These are phyloP conservation scores for Neurospora terricola DNA, from an alignment of 495 filamentous ascomycete species.

Conservation along the genomic window DNA sequence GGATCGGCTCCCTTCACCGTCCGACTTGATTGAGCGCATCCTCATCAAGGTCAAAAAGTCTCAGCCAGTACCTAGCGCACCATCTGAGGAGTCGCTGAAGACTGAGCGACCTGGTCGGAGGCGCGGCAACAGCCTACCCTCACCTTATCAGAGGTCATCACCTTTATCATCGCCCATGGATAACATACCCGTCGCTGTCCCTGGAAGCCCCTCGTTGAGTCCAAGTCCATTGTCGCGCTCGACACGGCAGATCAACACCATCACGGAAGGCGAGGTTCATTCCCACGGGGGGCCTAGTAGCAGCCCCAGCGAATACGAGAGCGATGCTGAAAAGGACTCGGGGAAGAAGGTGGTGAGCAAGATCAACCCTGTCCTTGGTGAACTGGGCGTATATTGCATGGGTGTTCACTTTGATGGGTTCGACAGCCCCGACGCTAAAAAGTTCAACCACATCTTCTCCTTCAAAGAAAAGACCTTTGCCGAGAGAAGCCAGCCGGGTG, in stretches of 20 bases:
- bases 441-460: conserved; percentile 87
- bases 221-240: conserved; percentile 27
- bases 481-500: conserved; percentile 58
- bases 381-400: conserved; percentile 78
- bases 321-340: conserved; percentile 42
- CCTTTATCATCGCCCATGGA: conserved; percentile 42
- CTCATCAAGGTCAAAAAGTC: conserved; percentile 86
- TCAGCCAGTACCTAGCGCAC: conserved; percentile 14
- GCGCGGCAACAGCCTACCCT: conserved; percentile 72
- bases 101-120: conserved; percentile 37
- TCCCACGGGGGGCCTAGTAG: conserved; percentile 35
- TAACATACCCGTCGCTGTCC: conserved; percentile 38
- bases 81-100: conserved; percentile 25
- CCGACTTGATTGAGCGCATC: conserved; percentile 72
- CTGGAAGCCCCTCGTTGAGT: conserved; percentile 45
- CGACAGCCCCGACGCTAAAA: conserved; percentile 62
- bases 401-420: conserved; percentile 79
- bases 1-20: conserved; percentile 66
- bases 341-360: conserved; percentile 65
- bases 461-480: conserved; percentile 80
- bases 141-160: conserved; percentile 55
- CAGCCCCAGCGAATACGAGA: conserved; percentile 50
- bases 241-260: conserved; percentile 33
- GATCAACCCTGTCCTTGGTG: conserved; percentile 72
- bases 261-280: conserved; percentile 38